Conservation (phyloP, 768 basidiomycete species). For the Dentipellis sp. region DNA sequence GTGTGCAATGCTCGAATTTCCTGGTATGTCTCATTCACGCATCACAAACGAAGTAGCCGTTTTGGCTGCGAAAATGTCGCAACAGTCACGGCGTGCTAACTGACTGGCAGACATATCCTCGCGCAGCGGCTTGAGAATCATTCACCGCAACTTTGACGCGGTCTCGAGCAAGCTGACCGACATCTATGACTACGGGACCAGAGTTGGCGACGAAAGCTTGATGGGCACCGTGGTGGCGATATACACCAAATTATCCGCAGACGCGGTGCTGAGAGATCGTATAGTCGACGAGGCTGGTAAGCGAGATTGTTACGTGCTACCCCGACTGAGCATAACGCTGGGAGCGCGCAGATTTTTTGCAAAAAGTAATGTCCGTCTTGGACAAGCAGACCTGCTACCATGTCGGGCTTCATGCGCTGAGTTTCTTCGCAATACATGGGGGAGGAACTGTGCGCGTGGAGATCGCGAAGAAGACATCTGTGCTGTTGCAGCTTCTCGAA, state of each 20-base stretch:
- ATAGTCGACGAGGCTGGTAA: slow-evolving; percentile 44
- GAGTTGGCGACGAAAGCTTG: slow-evolving; percentile 33
- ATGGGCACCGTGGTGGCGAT: slow-evolving; percentile 49
- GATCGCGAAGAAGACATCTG: slow-evolving; percentile 12
- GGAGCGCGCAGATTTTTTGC: neutral
- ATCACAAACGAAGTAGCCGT: no score
- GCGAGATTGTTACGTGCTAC: neutral
- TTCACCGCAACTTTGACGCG: slow-evolving; percentile 47
- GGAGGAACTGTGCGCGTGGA: neutral
- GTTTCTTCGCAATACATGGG: neutral
- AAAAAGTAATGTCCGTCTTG: neutral
- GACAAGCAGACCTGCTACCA: neutral
- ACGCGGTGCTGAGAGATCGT: slow-evolving; percentile 52
- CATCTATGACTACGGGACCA: slow-evolving; percentile 32
- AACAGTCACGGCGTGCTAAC: neutral
- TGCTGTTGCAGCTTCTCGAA: slow-evolving; percentile 36
- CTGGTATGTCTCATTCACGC: slow-evolving; percentile 30
- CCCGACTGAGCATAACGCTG: no score
- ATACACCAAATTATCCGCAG: slow-evolving; percentile 54
- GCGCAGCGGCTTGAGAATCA: slow-evolving; percentile 51
- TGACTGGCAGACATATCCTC: slow-evolving; percentile 51
- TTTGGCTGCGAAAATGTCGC: no score
- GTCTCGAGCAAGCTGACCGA: slow-evolving; percentile 41
- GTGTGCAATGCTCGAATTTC: slow-evolving; percentile 42
- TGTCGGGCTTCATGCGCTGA: slow-evolving; percentile 2